A percentile compares a stretch with the other conserved stretches of the same genome.
Conservation (phyloP, 768 basidiomycete genomes). For the Cantharellus anzutake region DNA sequence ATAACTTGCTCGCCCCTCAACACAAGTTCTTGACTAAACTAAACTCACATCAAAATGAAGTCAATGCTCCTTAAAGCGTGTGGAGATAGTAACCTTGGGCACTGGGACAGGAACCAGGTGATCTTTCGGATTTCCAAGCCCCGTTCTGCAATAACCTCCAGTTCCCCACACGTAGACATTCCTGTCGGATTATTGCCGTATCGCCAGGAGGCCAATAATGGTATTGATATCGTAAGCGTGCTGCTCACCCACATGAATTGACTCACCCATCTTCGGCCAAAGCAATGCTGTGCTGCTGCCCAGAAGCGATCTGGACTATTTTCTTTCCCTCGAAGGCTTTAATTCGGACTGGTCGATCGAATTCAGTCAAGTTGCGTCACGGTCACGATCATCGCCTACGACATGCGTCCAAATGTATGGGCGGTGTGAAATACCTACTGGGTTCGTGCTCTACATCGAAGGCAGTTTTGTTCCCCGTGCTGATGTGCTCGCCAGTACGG, state of each 20-base stretch:
- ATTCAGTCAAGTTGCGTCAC: slow-evolving; percentile 4
- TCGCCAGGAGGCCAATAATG: not conserved
- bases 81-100: slow-evolving; percentile 36
- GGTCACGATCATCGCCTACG: not conserved
- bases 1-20: slow-evolving; percentile 43
- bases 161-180: slow-evolving; percentile 75
- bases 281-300: slow-evolving; percentile 73
- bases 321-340: slow-evolving; percentile 58
- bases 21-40: slow-evolving; percentile 53
- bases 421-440: slow-evolving; percentile 22
- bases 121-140: slow-evolving; percentile 67
- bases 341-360: slow-evolving; percentile 35
- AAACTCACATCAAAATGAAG: slow-evolving; percentile 1
- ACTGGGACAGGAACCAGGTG: slow-evolving; percentile 63
- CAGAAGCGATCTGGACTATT: slow-evolving; percentile 67
- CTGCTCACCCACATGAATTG: slow-evolving; percentile 9
- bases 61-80: slow-evolving; percentile 1
- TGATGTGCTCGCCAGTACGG: slow-evolving; percentile 78
- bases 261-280: slow-evolving; percentile 53
- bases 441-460: slow-evolving; percentile 63
- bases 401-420: not conserved
- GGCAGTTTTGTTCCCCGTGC: slow-evolving; percentile 64
- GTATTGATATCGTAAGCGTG: not conserved
- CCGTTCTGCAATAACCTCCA: slow-evolving; percentile 81
- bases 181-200: slow-evolving; percentile 19